Evolutionary conservation across 257 asterid species (phyloP), one percentile per base, ranked within the genome.

Genomic region (Penstemon davidsonii): DNA sequence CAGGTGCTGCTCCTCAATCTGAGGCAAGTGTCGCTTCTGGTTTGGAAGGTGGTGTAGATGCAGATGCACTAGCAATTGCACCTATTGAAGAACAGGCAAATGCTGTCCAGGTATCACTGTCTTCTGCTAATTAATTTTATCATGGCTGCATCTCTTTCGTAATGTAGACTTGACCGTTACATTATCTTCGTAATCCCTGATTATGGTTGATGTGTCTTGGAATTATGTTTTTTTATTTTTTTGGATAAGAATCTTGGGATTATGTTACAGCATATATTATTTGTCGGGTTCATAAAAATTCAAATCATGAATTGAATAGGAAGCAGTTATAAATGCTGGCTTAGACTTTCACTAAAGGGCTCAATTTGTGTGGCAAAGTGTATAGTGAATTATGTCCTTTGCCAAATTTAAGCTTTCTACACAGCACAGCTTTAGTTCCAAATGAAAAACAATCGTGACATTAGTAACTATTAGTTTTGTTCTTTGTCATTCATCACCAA

Each of bases 1-100:
- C 84, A 9, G 81, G 62, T 65, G 72, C 79, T 67, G 65, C 82
- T 70, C 67, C 73, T 49, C 88, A 80, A 77, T 55, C 92, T 72
- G 84, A 79, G 81, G 82, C 78, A 11, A 78, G 73, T 53, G 55
- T 67, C 49, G 75, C 75, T 55, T 72, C 92, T 79, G 85, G 82
- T 45, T 69, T 69, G 73, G 81, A 81, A 56, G 76, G 76, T 69
- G 80, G 70, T 68, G 67, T 78, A 13, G 67, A 55, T 75, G 72
- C 76, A 37, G 97, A 87, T 43, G 89, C 90, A 7, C 84, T 91
- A 71, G 98, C 96, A 76, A 74, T 91, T 80, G 90, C 91, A 72
- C 85, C 90, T 67, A 83, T 84, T 71, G 94, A 81, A 75, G 92
- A 83, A 51, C 95, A 84, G 86, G 51, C 74, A 42, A 83, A 77